A percentile compares a stretch with the other conserved stretches of the same genome.
Evolutionary conservation across 2,329 filamentous ascomycete genomes (phyloP).

Genomic region (Hypoxylon sp.): DNA sequence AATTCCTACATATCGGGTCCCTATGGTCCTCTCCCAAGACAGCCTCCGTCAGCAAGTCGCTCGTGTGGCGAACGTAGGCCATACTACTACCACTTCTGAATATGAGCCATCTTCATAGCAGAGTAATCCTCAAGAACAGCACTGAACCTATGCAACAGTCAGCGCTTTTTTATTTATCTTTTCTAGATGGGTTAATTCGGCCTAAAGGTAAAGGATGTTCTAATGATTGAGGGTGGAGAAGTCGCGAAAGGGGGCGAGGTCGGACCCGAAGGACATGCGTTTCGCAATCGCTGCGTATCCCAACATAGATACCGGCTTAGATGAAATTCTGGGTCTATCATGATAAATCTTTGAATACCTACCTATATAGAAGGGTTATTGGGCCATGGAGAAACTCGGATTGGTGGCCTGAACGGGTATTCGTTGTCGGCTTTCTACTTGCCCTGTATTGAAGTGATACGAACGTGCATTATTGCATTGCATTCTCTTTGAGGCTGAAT

Average conservation of each 20-base stretch:
- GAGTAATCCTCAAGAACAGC: background rate
- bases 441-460: too few relatives aligned
- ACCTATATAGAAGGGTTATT: too few relatives aligned
- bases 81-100: too few relatives aligned
- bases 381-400: too few relatives aligned
- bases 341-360: too few relatives aligned
- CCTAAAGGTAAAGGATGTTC: slow-evolving; percentile 7
- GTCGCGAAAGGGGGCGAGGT: background rate
- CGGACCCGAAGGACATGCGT: background rate
- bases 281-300: slow-evolving; percentile 4
- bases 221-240: slow-evolving; percentile 3
- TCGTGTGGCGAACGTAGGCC: too few relatives aligned
- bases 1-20: too few relatives aligned
- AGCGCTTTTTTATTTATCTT: background rate
- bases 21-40: background rate
- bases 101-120: too few relatives aligned
- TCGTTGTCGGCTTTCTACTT: too few relatives aligned
- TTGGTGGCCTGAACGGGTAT: too few relatives aligned
- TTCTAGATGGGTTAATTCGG: slow-evolving; percentile 6
- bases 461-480: background rate
- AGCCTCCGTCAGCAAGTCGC: background rate
- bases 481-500: background rate
- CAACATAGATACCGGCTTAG: background rate
- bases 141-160: background rate
- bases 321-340: too few relatives aligned